Evolutionary conservation across 1,139 yeast species (phyloP).

Genomic region (Cylindricascospora bacillispora): DNA sequence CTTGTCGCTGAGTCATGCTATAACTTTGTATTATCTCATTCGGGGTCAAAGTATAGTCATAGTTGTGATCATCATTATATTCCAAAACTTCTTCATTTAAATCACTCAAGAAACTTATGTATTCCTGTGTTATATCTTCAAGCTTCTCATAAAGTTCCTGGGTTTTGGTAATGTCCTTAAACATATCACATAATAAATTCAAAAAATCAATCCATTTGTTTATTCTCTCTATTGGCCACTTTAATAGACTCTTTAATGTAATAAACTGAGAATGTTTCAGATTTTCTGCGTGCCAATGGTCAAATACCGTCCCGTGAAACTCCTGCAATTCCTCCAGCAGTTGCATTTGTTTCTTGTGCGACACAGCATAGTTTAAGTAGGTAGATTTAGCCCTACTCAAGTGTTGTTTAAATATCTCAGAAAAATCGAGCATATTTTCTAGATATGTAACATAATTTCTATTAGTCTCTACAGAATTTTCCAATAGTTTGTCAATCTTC

Average conservation of each 20-base stretch:
- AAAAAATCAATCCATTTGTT: constrained; percentile 12
- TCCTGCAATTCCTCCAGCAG: constrained; percentile 9
- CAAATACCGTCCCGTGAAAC: too few species aligned
- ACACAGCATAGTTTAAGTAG: constrained; percentile 19
- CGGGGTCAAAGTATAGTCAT: constrained; percentile 17
- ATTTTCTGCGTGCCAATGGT: constrained; percentile 21
- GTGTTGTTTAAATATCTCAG: constrained; percentile 18
- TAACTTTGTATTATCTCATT: constrained; percentile 19
- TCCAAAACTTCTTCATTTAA: constrained; percentile 10
- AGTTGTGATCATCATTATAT: constrained; percentile 9
- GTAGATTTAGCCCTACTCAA: constrained; percentile 25
- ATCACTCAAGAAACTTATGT: constrained; percentile 6
- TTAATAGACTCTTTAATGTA: constrained; percentile 14
- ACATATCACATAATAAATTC: constrained; percentile 4
- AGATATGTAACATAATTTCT: constrained; percentile 3
- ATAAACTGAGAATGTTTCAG: constrained; percentile 10
- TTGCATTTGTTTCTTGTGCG: constrained; percentile 18
- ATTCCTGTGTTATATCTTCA: not conserved
- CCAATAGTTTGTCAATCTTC: constrained; percentile 4
- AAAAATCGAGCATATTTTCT: constrained; percentile 16
- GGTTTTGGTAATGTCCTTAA: not conserved
- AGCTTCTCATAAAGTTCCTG: not conserved
- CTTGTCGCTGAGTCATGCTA: too few species aligned
- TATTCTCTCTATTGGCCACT: constrained; percentile 16
- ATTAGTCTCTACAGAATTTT: constrained; percentile 5